Evolutionary conservation across 192 early-diverging fungal genomes (phyloP).

Genomic region (Linnemannia zychae): DNA sequence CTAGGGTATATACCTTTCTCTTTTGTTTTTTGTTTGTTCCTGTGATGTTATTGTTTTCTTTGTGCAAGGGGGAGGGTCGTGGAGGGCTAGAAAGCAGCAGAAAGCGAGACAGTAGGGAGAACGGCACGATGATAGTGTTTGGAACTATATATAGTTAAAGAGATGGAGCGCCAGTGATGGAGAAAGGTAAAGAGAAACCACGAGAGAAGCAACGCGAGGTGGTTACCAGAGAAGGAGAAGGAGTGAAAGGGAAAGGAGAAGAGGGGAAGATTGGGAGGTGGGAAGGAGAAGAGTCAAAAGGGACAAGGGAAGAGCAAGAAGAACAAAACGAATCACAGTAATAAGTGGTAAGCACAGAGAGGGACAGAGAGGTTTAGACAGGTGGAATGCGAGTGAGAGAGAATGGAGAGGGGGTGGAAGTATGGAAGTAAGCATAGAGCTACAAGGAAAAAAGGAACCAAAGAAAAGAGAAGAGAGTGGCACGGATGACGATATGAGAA

Average conservation of each 20-base stretch:
- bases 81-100: background rate
- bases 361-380: background rate
- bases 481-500: background rate
- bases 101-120: background rate
- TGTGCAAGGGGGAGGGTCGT: background rate
- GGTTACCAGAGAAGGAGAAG: constrained; percentile 5
- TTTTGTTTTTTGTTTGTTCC: background rate
- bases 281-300: background rate
- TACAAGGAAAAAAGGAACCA: background rate
- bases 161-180: background rate
- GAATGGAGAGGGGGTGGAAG: too few species aligned
- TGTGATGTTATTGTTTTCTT: background rate
- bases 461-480: background rate
- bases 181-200: background rate
- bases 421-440: background rate
- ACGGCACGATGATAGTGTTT: background rate
- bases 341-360: background rate
- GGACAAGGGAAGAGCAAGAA: background rate
- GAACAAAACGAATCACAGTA: background rate
- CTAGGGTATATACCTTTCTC: background rate
- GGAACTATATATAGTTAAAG: background rate
- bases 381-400: background rate
- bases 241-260: too few species aligned
- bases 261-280: background rate
- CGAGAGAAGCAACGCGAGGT: background rate